These are phyloP conservation scores for Metarhizium sp. DNA, from an alignment of 2,329 filamentous ascomycete species.

Conservation along the genomic window DNA sequence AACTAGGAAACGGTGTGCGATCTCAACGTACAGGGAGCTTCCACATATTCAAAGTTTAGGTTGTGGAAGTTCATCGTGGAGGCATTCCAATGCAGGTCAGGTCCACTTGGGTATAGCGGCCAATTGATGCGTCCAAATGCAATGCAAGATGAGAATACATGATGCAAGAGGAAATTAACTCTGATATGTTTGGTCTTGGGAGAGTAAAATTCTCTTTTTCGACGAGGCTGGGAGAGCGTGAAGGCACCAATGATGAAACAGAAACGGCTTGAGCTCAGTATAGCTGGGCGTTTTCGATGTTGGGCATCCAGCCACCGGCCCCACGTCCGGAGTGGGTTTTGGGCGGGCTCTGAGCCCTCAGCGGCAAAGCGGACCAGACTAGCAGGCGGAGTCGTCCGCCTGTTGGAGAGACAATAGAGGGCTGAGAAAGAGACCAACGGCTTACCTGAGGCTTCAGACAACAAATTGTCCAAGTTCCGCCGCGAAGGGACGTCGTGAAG, in stretches of 20 bases:
- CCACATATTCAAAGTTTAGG: conserved; percentile 25
- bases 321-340: neutral
- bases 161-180: conserved; percentile 15
- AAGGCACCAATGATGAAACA: neutral
- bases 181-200: conserved; percentile 24
- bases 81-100: conserved; percentile 13
- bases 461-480: neutral
- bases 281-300: neutral
- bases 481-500: neutral
- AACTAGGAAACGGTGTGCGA: neutral
- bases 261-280: neutral
- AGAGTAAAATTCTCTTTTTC: conserved; percentile 9
- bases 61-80: conserved; percentile 29
- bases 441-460: neutral
- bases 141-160: conserved; percentile 22
- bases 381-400: conserved; percentile 3
- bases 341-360: neutral
- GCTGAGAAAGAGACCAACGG: neutral
- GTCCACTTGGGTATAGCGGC: conserved; percentile 22
- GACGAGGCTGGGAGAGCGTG: conserved; percentile 16
- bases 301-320: conserved; percentile 8
- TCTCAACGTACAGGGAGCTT: conserved; percentile 26
- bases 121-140: conserved; percentile 23
- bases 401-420: neutral
- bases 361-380: neutral